Base-by-base conservation (phyloP, 768 basidiomycete genomes). In the Dentipellis sp. region DNA sequence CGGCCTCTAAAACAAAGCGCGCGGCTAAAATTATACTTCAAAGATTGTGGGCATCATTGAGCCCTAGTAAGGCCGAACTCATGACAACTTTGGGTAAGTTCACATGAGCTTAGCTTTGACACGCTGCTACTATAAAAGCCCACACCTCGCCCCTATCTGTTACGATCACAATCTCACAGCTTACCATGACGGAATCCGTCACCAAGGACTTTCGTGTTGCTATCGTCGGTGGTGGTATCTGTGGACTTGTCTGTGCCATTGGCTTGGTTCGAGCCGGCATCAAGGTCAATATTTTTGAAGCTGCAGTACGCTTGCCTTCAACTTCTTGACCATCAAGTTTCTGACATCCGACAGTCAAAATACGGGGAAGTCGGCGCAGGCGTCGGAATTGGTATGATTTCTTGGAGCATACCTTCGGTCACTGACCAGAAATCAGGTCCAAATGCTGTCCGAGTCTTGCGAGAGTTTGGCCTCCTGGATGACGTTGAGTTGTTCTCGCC, bases 191-290 rank as follows among this genome's bases (percentile, higher is more conserved):
- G 29, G 29, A 29, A 6, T 3, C 29, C 29, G 6, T 29, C 6
- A 6, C 29, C 6, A 50, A 35, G 23, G 29, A 50, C 23, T 75
- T 79, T 56, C 66, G 67, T 23, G 69, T 80, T 37, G 78, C 77
- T 0, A 74, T 81, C 40, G 68, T 79, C 2, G 78, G 80, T 14
- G 78, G 79, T 36, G 79, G 80, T 16, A 73, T 79, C 68, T 75
- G 74, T 56, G 78, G 77, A 10, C 63, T 80, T n/a, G 69, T 73
- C 3, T 73, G 73, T 58, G 76, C 78, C 9, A 68, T 74, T 42
- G 72, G 67, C 38, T 68, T 81, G 37, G 49, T 60, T 14, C 69
- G 65, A 46, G 69, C 68, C 11, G 78, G 78, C 4, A 65, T 79
- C 38, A 63, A 68, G n/a, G 73, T 75, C 14, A 66, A 74, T 21